phyloP scores from a whole-genome alignment of 495 filamentous ascomycete species.

The Neurospora sp. region DNA sequence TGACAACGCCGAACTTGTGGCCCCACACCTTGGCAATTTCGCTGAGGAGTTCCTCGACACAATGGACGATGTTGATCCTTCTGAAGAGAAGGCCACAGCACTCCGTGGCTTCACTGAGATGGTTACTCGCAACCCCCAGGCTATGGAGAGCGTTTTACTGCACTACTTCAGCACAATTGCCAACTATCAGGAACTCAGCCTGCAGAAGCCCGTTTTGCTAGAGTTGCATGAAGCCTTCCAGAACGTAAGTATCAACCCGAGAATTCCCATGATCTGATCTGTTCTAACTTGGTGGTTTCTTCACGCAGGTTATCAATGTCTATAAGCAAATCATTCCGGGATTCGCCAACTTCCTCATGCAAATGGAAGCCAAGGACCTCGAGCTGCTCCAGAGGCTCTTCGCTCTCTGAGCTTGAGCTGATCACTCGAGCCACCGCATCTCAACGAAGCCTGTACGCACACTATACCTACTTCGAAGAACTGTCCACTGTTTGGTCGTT shows the following conservation, averaged over 20 bases:
- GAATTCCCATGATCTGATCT: neutral
- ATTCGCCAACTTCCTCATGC: constrained; percentile 68
- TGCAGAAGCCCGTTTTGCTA: constrained; percentile 34
- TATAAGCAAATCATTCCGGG: constrained; percentile 81
- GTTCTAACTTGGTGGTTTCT: neutral
- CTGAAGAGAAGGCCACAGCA: constrained; percentile 90
- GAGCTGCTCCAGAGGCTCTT: constrained; percentile 32
- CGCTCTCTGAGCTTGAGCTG: neutral
- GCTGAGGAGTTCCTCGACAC: constrained; percentile 71
- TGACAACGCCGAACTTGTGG: constrained; percentile 64
- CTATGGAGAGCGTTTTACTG: constrained; percentile 76
- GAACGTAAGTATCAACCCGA: constrained; percentile 23
- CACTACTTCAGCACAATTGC: constrained; percentile 83
- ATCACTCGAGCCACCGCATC: neutral
- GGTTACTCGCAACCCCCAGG: constrained; percentile 77
- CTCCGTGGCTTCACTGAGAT: constrained; percentile 81
- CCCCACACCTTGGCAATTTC: constrained; percentile 71
- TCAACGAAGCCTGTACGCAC: neutral
- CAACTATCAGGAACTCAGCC: constrained; percentile 50
- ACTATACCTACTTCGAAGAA: neutral
- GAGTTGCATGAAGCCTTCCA: constrained; percentile 39
- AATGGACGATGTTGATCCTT: constrained; percentile 75
- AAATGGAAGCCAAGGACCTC: constrained; percentile 53
- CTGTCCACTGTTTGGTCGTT: neutral
- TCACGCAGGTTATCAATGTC: constrained; percentile 58